Percentiles rank a stretch among this genome's conserved stretches.
These are phyloP conservation scores for Apiosordaria backusii DNA, from an alignment of 495 filamentous ascomycete species.

Conservation along the genomic window DNA sequence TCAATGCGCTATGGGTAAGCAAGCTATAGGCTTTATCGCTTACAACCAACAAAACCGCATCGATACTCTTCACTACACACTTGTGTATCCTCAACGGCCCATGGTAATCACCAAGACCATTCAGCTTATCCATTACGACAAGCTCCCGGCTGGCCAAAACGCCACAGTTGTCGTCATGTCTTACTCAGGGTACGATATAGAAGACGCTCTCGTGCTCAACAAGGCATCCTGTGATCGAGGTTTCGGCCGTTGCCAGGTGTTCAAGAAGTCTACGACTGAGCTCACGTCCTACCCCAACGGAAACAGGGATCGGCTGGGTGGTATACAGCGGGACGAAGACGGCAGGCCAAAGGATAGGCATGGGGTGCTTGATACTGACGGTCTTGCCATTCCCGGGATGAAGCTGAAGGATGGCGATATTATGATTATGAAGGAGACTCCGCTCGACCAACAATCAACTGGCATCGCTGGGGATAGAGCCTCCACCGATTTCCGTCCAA, in stretches of 20 bases:
- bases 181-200: constrained; percentile 98
- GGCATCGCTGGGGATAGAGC: constrained; percentile 63
- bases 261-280: constrained; percentile 77
- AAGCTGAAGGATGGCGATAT: constrained; percentile 69
- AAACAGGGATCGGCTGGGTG: constrained; percentile 67
- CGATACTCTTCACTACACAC: constrained; percentile 90
- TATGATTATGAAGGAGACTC: constrained; percentile 82
- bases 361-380: constrained; percentile 69
- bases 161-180: constrained; percentile 98
- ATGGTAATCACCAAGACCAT: constrained; percentile 97
- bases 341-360: constrained; percentile 64
- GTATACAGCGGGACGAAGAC: constrained; percentile 53
- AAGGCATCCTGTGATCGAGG: constrained; percentile 91
- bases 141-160: constrained; percentile 93
- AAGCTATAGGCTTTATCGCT: constrained; percentile 96
- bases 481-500: constrained; percentile 59
- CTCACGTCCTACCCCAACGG: constrained; percentile 80
- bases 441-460: constrained; percentile 63
- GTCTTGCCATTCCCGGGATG: constrained; percentile 78
- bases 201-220: constrained; percentile 95
- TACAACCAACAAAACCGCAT: constrained; percentile 96
- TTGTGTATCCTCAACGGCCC: constrained; percentile 96
- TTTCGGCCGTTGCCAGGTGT: constrained; percentile 94
- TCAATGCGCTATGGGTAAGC: constrained; percentile 99
- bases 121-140: constrained; percentile 94